Base-by-base conservation (phyloP, 441 rosid species). In the Macaranga tanarius region DNA sequence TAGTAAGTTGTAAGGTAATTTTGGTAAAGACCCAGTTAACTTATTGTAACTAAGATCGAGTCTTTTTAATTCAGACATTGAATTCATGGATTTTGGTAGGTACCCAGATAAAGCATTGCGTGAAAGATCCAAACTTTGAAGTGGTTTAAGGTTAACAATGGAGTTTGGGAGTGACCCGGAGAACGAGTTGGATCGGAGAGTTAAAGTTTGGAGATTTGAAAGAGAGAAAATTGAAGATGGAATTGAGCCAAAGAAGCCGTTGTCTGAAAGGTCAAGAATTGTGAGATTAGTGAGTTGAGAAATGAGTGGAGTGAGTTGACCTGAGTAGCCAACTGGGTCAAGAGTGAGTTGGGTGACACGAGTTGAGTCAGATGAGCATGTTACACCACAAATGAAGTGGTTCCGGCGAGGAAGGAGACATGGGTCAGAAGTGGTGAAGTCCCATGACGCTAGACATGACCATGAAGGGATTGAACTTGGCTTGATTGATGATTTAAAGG, bases 401-500 rank as follows among this genome's bases (percentile, higher is more conserved):
- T 86, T 85, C 47, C 94, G 87, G 84, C 90, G 97, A 40, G 98
- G 97, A 62, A 74, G 20, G 54, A 89, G 80, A 44, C 98, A 92
- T 12, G 98, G 98, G 81, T 91, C 96, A 62, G 88, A 45, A 63
- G 89, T 42, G 79, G 86, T 25, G 81, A 93, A 92, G 84, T 92
- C 90, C 96, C 97, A 93, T 15, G 92, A 84, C 58, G 88, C 93
- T 3, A 93, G 84, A 65, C 97, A 93, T 4, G 97, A 92, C 91
- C 90, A 93, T 0, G 80, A 71, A 0, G 81, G 87, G 73, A 93
- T 87, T 26, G 97, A 87, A 69, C 48, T 73, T 0, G 93, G 88
- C 58, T 83, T 88, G 71, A 93, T 72, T 23, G 90, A 52, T 62
- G 93, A 80, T 77, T 88, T 87, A 74, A 93, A 85, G 66, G 95